These are phyloP conservation scores for Chlamydomonas sp. DNA, from an alignment of 139 green algal species.

Conservation along the genomic window DNA sequence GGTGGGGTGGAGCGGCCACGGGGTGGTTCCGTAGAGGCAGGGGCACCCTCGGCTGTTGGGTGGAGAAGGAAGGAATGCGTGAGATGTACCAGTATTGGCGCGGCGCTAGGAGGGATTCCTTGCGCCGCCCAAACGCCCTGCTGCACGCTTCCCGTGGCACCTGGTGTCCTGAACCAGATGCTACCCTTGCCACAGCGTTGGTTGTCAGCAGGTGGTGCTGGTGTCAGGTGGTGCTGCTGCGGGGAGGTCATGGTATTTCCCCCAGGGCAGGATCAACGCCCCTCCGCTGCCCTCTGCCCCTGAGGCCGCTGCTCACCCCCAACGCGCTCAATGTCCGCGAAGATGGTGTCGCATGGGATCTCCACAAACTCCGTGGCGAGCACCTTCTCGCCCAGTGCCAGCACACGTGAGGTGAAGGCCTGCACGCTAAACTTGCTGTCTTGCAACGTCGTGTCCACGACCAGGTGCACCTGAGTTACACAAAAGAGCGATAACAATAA, in stretches of 20 bases:
- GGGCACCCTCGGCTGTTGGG: too few relatives aligned
- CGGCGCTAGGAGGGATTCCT: too few relatives aligned
- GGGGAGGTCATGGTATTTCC: too few relatives aligned
- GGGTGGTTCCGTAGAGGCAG: too few relatives aligned
- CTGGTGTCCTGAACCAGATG: too few relatives aligned
- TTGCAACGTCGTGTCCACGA: constrained; percentile 84
- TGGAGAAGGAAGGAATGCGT: background rate
- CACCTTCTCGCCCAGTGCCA: constrained; percentile 46
- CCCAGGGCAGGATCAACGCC: background rate
- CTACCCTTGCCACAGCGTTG: too few relatives aligned
- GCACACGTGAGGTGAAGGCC: constrained; percentile 77
- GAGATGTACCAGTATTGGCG: too few relatives aligned
- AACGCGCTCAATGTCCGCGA: constrained; percentile 81
- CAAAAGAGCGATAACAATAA: background rate
- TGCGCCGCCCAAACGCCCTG: too few relatives aligned
- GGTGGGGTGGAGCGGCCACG: too few relatives aligned
- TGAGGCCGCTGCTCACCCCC: constrained; percentile 55
- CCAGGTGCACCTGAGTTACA: constrained; percentile 80
- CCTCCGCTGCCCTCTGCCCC: background rate
- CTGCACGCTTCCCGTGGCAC: too few relatives aligned
- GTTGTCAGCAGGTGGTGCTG: too few relatives aligned
- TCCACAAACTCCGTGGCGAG: constrained; percentile 93
- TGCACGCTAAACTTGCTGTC: constrained; percentile 64
- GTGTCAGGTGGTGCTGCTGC: too few relatives aligned
- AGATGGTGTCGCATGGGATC: constrained; percentile 81